Evolutionary conservation across 2,329 filamentous ascomycete species (phyloP).

Genomic region (Paecilomyces niveus): DNA sequence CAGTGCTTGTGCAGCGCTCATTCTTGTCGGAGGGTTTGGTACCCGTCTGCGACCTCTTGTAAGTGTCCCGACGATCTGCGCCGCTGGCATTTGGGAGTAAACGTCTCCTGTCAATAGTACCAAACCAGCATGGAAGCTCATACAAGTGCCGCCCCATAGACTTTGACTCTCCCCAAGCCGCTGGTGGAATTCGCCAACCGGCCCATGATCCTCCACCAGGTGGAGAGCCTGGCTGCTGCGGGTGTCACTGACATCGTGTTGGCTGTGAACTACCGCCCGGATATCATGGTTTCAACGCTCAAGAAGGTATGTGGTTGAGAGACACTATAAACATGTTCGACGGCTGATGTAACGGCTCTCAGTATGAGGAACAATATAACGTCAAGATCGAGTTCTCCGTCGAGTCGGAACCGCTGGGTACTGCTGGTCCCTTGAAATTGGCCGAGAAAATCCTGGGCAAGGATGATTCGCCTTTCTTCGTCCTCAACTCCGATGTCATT

Average conservation of each 20-base stretch:
- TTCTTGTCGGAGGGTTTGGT: slow-evolving; percentile 98
- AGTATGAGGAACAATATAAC: slow-evolving; percentile 88
- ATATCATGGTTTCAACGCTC: slow-evolving; percentile 92
- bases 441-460: slow-evolving; percentile 88
- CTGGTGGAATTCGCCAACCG: slow-evolving; percentile 98
- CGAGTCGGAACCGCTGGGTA: slow-evolving; percentile 91
- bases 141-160: slow-evolving; percentile 48
- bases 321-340: neutral
- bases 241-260: slow-evolving; percentile 97
- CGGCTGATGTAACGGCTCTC: slow-evolving; percentile 3
- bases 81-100: neutral
- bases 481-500: slow-evolving; percentile 96
- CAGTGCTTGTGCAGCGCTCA: slow-evolving; percentile 60
- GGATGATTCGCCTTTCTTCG: slow-evolving; percentile 92
- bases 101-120: neutral
- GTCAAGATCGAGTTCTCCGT: slow-evolving; percentile 97
- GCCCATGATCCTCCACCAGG: slow-evolving; percentile 98
- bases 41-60: slow-evolving; percentile 94
- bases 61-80: slow-evolving; percentile 36
- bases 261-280: slow-evolving; percentile 96
- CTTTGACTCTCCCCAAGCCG: slow-evolving; percentile 92
- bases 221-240: slow-evolving; percentile 85
- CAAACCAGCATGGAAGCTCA: slow-evolving; percentile 2
- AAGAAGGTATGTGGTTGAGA: slow-evolving; percentile 61
- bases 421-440: slow-evolving; percentile 89